Evolutionary conservation across 2,329 filamentous ascomycete species (phyloP), one percentile per base, ranked within the genome.

Genomic region (Plenodomus lindquistii): DNA sequence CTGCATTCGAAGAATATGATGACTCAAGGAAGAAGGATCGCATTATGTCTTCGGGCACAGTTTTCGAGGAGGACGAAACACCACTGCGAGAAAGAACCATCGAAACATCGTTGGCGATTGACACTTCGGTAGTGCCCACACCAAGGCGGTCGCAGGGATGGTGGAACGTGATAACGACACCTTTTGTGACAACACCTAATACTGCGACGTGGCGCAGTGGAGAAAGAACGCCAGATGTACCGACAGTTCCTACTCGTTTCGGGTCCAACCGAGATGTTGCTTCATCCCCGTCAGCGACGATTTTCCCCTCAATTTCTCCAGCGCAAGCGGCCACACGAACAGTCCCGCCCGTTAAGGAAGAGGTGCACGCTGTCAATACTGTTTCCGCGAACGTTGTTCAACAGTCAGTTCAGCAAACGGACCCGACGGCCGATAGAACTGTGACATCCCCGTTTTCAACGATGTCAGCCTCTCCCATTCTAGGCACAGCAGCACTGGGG

Each of bases 111-210:
- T 43, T 73, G 37, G 56, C 65, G 39, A 58, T 75, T 19, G 69
- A 75, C 40, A 73, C 72, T 2, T 59, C 60, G 15, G 55, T 69
- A 17, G 60, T 73, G 5, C 82, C 81, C 35, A 82, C 81, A 21
- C 79, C 77, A 36, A 80, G 82, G 10, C 79, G 79, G 46, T 86
- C 85, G 20, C 79, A 80, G 50, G 88, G 88, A 17, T 91, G 88
- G 87, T 91, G 88, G 88, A 88, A 89, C 60, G 80, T 88, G 56
- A 83, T 91, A 46, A 85, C 82, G 7, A 88, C 87, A 1, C 88
- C 88, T 0, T 91, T 91, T 61, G 64, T 70, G 19, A 62, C 66
- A 43, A 67, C 76, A 52, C 55, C 71, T 39, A 56, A 67, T 60
- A 62, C 71, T 48, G 60, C 66, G 42, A 64, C 71, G 43, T 74